A percentile compares a stretch with the other conserved stretches of the same genome.
phyloP scores from a whole-genome alignment of 2,329 filamentous ascomycete species.

The Colletotrichum australisinense region DNA sequence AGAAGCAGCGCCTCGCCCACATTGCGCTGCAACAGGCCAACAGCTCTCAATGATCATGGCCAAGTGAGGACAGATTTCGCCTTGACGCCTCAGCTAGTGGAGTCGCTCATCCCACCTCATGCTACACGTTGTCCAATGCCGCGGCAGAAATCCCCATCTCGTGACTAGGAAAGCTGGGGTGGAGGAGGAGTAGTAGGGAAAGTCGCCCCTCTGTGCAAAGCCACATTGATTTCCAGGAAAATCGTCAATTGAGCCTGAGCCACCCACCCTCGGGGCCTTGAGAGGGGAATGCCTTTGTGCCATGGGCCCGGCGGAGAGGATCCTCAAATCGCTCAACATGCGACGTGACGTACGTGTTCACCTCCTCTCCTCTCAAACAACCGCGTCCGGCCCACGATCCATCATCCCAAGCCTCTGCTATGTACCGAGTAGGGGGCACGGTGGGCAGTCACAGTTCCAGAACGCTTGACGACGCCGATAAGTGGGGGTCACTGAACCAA shows the following conservation, averaged over 20 bases:
- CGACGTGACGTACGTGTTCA: constrained; percentile 23
- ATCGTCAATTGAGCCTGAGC: not conserved
- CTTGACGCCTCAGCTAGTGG: not conserved
- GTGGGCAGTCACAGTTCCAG: not conserved
- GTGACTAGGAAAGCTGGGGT: not conserved
- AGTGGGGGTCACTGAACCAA: not conserved
- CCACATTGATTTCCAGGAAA: not conserved
- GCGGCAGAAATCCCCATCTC: not conserved
- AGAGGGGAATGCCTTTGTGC: not conserved
- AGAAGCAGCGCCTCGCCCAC: not conserved
- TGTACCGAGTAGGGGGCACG: not conserved
- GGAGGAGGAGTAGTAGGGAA: not conserved
- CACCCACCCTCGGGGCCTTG: not conserved
- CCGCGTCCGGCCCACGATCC: not conserved
- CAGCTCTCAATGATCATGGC: not conserved
- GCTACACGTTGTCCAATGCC: not conserved
- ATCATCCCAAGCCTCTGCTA: not conserved
- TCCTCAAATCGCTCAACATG: constrained; percentile 17
- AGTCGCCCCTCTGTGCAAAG: not conserved
- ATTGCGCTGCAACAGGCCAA: not conserved
- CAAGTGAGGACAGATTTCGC: not conserved
- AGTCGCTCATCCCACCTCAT: not conserved
- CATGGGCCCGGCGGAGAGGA: not conserved
- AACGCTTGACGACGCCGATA: not conserved
- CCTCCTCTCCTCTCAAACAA: not conserved